Evolutionary conservation across 1,284 basidiomycete genomes (phyloP).

Genomic region (Peniophora sp.): DNA sequence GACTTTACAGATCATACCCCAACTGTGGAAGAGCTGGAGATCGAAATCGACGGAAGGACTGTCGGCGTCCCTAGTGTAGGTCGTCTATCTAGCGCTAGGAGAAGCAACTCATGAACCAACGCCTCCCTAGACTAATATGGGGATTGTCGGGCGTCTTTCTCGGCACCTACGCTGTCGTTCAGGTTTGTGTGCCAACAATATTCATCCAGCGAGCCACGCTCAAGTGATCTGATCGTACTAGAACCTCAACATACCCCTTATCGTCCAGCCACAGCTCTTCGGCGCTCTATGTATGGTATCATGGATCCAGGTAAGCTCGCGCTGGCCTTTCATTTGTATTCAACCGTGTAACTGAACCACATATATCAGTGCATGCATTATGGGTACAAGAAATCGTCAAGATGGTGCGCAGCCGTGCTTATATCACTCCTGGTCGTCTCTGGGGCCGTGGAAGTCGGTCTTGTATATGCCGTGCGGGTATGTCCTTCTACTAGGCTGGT

Average conservation of each 20-base stretch:
- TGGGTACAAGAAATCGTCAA: constrained; percentile 28
- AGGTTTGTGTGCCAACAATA: constrained; percentile 15
- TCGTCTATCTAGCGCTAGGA: neutral
- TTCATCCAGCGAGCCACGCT: too few species aligned
- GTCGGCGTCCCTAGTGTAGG: constrained; percentile 61
- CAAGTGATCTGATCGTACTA: too few species aligned
- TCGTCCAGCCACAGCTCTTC: constrained; percentile 72
- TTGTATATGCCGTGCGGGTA: constrained; percentile 51
- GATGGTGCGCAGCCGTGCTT: constrained; percentile 21
- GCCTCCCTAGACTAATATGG: constrained; percentile 48
- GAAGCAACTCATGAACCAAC: too few species aligned
- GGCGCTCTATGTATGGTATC: constrained; percentile 54
- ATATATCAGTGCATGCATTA: constrained; percentile 71
- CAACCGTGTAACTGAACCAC: neutral
- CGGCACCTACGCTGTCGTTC: constrained; percentile 64
- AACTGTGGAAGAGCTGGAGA: constrained; percentile 71
- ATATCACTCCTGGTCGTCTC: constrained; percentile 31
- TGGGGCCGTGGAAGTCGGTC: constrained; percentile 54
- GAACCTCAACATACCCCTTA: constrained; percentile 66
- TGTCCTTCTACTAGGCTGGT: constrained; percentile 7
- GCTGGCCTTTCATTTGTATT: neutral
- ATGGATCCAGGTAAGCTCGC: constrained; percentile 51
- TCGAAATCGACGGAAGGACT: constrained; percentile 67
- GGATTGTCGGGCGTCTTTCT: constrained; percentile 53
- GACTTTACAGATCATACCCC: constrained; percentile 67